Base-by-base conservation (phyloP, 148 eudicot species). In the Silene uniflora region DNA sequence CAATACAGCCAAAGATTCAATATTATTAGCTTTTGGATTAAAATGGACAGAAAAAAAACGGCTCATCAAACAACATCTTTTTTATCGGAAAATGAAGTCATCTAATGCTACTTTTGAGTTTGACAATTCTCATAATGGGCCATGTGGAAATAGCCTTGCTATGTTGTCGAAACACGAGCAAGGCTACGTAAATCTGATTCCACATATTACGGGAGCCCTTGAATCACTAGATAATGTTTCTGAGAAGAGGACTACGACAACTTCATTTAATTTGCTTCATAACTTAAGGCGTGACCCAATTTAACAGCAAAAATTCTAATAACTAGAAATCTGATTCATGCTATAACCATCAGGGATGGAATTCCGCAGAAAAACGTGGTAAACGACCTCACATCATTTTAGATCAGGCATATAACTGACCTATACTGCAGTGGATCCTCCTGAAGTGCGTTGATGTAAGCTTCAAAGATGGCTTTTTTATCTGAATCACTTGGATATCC, bases 401-500 rank as follows among this genome's bases (percentile, higher is more conserved):
- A n/a, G n/a, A n/a, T n/a, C n/a, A n/a, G n/a, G 67, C 10, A 59
- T 60, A 63, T 61, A 63, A 66, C 56, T 65, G 47, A 82, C 99
- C 99, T 89, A 81, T 90, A 95, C 74, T 85, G 89, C 65, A 84
- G 84, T 4, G 99, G 99, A 72, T 90, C 97, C 83, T 90, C 99
- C 10, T 90, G 85, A 27, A 95, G 80, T 55, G 99, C 99, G 13
- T 84, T 87, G 47, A 95, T 84, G 83, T 95, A 95, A 71, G 99
- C 92, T 76, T 88, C 88, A 71, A 95, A 95, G 77, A 95, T 95
- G n/a, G 90, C 87, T 52, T 82, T 87, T 54, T 88, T 89, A 78
- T 95, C 99, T 77, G 87, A 94, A 77, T 90, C 91, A 80, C 89
- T 89, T 6, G 93, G 99, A 82, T 95, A 95, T 6, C 96, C 99